Evolutionary conservation across 2,329 filamentous ascomycete species (phyloP).

Genomic region (Pseudocercospora musae): DNA sequence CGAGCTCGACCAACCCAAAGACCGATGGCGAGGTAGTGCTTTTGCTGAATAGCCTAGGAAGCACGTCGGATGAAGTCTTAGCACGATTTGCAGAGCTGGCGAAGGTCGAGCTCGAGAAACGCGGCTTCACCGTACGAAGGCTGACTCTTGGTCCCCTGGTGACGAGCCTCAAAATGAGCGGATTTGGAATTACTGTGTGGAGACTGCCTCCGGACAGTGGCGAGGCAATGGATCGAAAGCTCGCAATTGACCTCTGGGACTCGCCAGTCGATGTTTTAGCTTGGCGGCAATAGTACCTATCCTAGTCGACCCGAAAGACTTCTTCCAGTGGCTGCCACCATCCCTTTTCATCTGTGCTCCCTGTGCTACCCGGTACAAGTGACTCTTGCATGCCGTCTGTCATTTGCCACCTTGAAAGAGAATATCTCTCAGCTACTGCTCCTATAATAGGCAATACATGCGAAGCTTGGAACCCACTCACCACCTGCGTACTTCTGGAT

Average conservation of each 20-base stretch:
- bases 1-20: constrained; percentile 28
- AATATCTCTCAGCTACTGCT: not conserved
- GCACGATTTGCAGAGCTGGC: constrained; percentile 37
- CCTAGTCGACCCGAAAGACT: constrained; percentile 50
- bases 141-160: constrained; percentile 36
- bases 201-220: constrained; percentile 33
- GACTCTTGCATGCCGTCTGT: constrained; percentile 70
- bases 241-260: constrained; percentile 37
- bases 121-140: constrained; percentile 35
- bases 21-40: constrained; percentile 35
- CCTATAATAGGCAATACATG: constrained; percentile 36
- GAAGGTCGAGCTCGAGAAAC: constrained; percentile 29
- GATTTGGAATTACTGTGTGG: constrained; percentile 39
- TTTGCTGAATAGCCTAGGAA: constrained; percentile 37
- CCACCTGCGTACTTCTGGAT: constrained; percentile 72
- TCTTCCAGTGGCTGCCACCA: constrained; percentile 71
- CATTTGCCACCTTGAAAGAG: constrained; percentile 46
- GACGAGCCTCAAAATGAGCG: constrained; percentile 40
- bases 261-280: constrained; percentile 36
- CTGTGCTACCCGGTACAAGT: constrained; percentile 57
- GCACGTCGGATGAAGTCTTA: constrained; percentile 37
- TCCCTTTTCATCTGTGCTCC: constrained; percentile 52
- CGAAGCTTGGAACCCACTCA: constrained; percentile 73
- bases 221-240: constrained; percentile 28
- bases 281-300: constrained; percentile 34